A percentile compares a stretch with the other conserved stretches of the same genome.
These are phyloP conservation scores for Geotrichum cucujoidarum DNA, from an alignment of 1,139 yeast genomes.

Conservation along the genomic window DNA sequence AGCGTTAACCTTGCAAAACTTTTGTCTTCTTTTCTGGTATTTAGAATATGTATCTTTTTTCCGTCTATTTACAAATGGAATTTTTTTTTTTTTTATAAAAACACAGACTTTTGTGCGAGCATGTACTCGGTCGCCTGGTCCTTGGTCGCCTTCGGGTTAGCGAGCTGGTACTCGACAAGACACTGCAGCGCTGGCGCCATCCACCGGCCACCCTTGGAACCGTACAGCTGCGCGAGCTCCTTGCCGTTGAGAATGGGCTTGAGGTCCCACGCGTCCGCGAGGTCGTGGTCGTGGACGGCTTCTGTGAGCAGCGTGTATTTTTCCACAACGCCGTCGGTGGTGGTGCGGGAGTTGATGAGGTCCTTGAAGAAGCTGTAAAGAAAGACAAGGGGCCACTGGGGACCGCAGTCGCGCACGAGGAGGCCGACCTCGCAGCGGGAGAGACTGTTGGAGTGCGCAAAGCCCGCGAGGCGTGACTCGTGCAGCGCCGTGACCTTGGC, in stretches of 20 bases:
- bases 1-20: neutral
- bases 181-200: slow-evolving; percentile 52
- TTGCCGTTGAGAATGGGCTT: slow-evolving; percentile 51
- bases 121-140: slow-evolving; percentile 44
- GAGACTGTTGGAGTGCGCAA: neutral
- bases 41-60: too few species aligned
- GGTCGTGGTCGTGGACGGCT: slow-evolving; percentile 23
- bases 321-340: slow-evolving; percentile 6
- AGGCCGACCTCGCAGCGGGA: slow-evolving; percentile 58
- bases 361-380: slow-evolving; percentile 26
- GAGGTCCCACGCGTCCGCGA: slow-evolving; percentile 33
- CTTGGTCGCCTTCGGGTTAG: slow-evolving; percentile 51
- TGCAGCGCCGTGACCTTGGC: slow-evolving; percentile 36
- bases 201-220: slow-evolving; percentile 81
- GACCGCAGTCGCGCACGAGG: slow-evolving; percentile 51
- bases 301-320: slow-evolving; percentile 22
- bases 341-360: slow-evolving; percentile 1
- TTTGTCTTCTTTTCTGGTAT: too few species aligned
- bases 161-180: slow-evolving; percentile 69
- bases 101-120: slow-evolving; percentile 11
- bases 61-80: too few species aligned
- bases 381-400: slow-evolving; percentile 47
- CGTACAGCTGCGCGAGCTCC: slow-evolving; percentile 46
- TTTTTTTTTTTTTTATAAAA: too few species aligned
- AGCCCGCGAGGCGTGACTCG: neutral